Conservation (phyloP, 2,329 filamentous ascomycete genomes). For the Fusarium brevicatenulatum region DNA sequence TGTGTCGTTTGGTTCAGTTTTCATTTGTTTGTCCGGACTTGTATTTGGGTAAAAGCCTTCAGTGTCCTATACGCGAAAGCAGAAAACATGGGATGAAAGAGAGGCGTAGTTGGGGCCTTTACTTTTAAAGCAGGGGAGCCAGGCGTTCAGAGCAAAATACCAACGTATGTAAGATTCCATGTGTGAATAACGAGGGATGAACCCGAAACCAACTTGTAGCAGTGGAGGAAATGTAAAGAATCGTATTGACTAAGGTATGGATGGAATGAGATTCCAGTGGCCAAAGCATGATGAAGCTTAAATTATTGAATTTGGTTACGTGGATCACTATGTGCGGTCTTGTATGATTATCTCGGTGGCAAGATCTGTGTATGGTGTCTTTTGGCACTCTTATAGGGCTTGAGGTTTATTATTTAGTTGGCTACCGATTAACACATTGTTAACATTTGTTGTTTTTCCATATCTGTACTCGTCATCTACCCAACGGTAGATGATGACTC, state of each 20-base stretch:
- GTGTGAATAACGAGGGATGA: conserved; percentile 24
- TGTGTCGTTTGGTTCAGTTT: conserved; percentile 29
- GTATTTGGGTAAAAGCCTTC: conserved; percentile 30
- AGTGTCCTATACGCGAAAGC: conserved; percentile 20
- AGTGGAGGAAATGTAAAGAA: conserved; percentile 13
- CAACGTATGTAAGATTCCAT: conserved; percentile 45
- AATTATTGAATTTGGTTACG: neutral
- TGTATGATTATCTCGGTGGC: neutral
- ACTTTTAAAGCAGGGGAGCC: conserved; percentile 33
- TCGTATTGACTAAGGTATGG: conserved; percentile 15
- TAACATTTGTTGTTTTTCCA: neutral
- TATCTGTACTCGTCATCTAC: neutral
- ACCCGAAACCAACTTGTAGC: conserved; percentile 14
- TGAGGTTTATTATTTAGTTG: neutral
- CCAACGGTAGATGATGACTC: neutral
- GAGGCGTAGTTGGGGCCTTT: conserved; percentile 16
- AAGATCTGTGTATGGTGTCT: neutral
- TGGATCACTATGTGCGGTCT: neutral
- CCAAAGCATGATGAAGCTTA: conserved; percentile 10
- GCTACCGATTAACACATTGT: neutral
- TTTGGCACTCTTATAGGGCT: neutral
- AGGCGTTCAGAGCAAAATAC: conserved; percentile 46
- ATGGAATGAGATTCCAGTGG: conserved; percentile 25
- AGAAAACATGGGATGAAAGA: conserved; percentile 11
- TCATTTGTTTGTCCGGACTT: conserved; percentile 38